Evolutionary conservation across 306 rosid genomes (phyloP).

Genomic region (barrel medic (Medicago truncatula)): MtrunA17r5.0-ANR NC_053044.1:49288501-49289000

Average conservation of each 20-base stretch:
- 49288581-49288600: too few species aligned
- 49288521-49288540: too few species aligned
- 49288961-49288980: not conserved
- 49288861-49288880: not conserved
- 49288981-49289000: not conserved
- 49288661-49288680: too few species aligned
- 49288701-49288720: not conserved
- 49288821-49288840: not conserved
- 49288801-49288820: not conserved
- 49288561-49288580: too few species aligned
- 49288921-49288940: not conserved
- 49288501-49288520: too few species aligned
- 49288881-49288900: not conserved
- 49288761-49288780: not conserved
- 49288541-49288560: too few species aligned
- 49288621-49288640: too few species aligned
- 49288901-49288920: not conserved
- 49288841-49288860: not conserved
- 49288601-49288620: too few species aligned
- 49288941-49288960: not conserved
- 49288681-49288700: too few species aligned
- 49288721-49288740: not conserved
- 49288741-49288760: not conserved
- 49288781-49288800: not conserved
- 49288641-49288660: too few species aligned